These are phyloP conservation scores for Phytophthora aleatoria DNA, from an alignment of 352 stramenopile genomes.

Conservation along the genomic window DNA sequence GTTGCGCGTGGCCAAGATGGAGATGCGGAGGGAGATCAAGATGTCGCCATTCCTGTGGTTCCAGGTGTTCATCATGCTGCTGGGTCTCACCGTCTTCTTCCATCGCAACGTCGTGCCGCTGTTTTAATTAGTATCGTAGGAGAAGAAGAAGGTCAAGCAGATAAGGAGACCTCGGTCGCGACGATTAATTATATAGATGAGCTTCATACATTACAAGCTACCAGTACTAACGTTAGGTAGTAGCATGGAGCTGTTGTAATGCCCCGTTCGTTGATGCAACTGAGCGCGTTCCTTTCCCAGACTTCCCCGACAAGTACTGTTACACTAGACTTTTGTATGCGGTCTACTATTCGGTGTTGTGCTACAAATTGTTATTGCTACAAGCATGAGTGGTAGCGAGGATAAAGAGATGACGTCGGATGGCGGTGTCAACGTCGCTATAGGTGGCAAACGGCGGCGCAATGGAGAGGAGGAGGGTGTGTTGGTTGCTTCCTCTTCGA, in stretches of 20 bases:
- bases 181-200: conserved; percentile 20
- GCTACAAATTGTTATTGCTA: neutral
- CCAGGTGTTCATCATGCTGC: conserved; percentile 62
- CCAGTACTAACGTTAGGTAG: no score
- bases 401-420: conserved; percentile 12
- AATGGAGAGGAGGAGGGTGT: conserved; percentile 26
- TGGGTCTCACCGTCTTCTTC: conserved; percentile 65
- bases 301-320: neutral
- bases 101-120: conserved; percentile 72
- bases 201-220: conserved; percentile 7
- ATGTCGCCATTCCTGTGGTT: conserved; percentile 79
- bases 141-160: conserved; percentile 1
- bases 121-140: conserved; percentile 36
- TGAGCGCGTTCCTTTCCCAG: no score
- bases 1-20: conserved; percentile 25
- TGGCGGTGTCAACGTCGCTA: conserved; percentile 3
- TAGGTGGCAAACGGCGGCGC: conserved; percentile 22
- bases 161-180: neutral
- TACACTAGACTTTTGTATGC: conserved; percentile 26
- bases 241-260: no score
- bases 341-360: conserved; percentile 9
- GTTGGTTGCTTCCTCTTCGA: neutral
- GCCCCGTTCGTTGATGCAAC: no score
- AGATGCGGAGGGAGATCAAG: conserved; percentile 49
- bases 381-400: conserved; percentile 28